Conservation (phyloP, 2,329 filamentous ascomycete species). For the Fusarium solani-melongenae region DNA sequence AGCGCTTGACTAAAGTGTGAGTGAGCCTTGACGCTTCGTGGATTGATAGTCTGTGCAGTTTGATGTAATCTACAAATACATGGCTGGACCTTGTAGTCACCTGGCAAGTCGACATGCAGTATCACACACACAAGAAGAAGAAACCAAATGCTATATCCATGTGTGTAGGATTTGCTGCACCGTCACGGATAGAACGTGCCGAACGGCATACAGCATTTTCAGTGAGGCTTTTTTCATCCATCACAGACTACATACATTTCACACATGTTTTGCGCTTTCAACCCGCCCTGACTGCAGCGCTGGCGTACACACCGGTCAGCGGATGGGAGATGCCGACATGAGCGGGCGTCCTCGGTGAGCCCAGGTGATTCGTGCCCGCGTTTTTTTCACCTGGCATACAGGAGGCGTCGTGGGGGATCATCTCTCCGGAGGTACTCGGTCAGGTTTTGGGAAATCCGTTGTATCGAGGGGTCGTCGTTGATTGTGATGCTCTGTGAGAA, state of each 20-base stretch:
- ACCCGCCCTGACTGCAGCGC: background rate
- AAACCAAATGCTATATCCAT: background rate
- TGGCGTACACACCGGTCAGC: constrained; percentile 21
- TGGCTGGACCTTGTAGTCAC: background rate
- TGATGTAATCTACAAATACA: background rate
- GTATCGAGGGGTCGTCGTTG: background rate
- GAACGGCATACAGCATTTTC: constrained; percentile 4
- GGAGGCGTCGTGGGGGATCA: constrained; percentile 16
- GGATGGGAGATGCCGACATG: constrained; percentile 31
- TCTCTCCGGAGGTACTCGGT: background rate
- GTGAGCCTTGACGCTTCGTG: background rate
- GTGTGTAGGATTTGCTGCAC: constrained; percentile 14
- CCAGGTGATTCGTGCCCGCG: constrained; percentile 36
- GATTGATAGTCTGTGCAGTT: background rate
- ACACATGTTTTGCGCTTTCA: background rate
- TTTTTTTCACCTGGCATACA: background rate
- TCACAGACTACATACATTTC: background rate
- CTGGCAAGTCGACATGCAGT: background rate
- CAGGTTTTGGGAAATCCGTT: background rate
- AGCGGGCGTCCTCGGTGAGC: background rate
- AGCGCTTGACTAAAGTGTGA: background rate
- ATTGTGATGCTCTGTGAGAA: background rate
- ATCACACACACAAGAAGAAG: background rate
- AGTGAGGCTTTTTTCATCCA: constrained; percentile 20
- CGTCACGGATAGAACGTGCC: constrained; percentile 31